Percentiles rank a stretch among this genome's conserved stretches.
phyloP scores from a whole-genome alignment of 306 rosid genomes.

The Acacia confusa region DNA sequence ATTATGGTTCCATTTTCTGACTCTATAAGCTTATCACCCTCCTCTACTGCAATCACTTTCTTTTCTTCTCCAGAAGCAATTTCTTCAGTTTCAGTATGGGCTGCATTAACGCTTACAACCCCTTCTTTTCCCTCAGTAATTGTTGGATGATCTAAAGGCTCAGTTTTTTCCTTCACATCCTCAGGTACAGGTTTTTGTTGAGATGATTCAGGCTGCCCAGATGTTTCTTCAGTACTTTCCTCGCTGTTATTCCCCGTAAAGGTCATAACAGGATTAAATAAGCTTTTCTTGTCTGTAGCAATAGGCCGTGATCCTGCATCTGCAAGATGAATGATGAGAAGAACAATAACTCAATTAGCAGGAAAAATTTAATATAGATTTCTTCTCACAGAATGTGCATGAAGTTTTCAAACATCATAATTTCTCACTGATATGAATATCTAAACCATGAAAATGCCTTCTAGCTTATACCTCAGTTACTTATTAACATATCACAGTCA shows the following conservation, averaged over 20 bases:
- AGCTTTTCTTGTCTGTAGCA: conserved; percentile 54
- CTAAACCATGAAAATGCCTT: neutral
- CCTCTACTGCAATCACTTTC: conserved; percentile 39
- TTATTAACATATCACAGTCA: conserved; percentile 6
- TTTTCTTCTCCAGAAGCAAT: conserved; percentile 41
- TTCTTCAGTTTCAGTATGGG: conserved; percentile 41
- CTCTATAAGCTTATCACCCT: conserved; percentile 38
- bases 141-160: conserved; percentile 44
- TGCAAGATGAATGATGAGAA: conserved; percentile 39
- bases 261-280: conserved; percentile 80
- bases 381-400: conserved; percentile 13
- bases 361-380: neutral
- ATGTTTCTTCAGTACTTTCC: conserved; percentile 50
- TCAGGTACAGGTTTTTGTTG: conserved; percentile 42
- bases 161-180: conserved; percentile 42
- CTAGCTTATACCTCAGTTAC: conserved; percentile 22
- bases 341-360: conserved; percentile 32
- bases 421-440: neutral
- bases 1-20: conserved; percentile 40
- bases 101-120: conserved; percentile 34
- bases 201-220: conserved; percentile 46
- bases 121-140: conserved; percentile 47
- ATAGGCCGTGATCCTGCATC: conserved; percentile 78
- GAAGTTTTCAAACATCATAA: neutral
- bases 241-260: conserved; percentile 71